Evolutionary conservation across 2,329 filamentous ascomycete genomes (phyloP), one percentile per base, ranked within the genome.

Genomic region (Aspergillus pseudoglaucus): DNA sequence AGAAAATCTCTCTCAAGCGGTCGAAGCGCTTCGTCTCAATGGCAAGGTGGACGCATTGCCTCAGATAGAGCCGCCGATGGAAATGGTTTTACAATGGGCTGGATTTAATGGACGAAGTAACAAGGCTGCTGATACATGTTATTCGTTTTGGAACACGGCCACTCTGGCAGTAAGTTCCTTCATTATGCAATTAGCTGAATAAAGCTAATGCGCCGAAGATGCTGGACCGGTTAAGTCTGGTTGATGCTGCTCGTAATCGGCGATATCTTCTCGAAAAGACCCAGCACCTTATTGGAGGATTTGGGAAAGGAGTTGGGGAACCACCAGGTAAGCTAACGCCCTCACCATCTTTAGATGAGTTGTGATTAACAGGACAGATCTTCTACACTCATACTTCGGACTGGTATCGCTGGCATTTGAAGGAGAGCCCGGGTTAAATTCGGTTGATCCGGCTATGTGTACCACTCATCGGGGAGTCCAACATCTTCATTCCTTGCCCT

Each of bases 91-190:
- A 35, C 67, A 72, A 8, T 79, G 78, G 60, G 78, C 88, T 1
- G 93, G 90, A 8, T 90, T 94, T 70, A 95, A 94, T 60, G 93
- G 93, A 22, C 83, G 93, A 44, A 83, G 82, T 64, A 96, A 95
- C 72, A 98, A 98, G 68, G 78, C 84, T 42, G 87, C 88, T 8
- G 93, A 98, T 69, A 97, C 93, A 0, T 98, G 93, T 70, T 98
- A 98, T 67, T 85, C 83, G 18, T 98, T 91, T 76, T 98, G 93
- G 93, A 88, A 88, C 0, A 78, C 79, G 3, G 89, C 82, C 2
- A 82, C 89, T 44, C 65, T 79, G 44, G 64, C 67, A 49, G 75
- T 77, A 67, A 59, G 65, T 43, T 3, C 14, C n/a, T 7, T n/a
- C 8, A 15, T 8, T 3, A 23, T 9, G 5, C 7, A n/a, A 27